A percentile compares a stretch with the other conserved stretches of the same genome.
Evolutionary conservation across 2,329 filamentous ascomycete species (phyloP).

Genomic region (Drechslera avenae): DNA sequence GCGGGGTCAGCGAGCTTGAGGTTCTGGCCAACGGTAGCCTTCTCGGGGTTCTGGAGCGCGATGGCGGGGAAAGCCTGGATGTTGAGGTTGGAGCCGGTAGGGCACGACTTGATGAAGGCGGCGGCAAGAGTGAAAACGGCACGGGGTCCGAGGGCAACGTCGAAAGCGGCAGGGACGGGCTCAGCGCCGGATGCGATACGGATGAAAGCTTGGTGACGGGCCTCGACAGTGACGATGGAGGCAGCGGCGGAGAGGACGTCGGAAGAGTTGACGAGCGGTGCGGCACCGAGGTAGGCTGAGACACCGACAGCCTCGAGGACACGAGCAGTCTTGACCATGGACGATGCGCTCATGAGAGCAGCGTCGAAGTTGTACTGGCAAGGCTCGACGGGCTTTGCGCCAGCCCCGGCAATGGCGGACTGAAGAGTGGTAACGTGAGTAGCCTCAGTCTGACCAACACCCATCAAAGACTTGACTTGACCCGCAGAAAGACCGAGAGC

Average conservation of each 20-base stretch:
- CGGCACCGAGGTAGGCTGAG: conserved; percentile 73
- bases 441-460: conserved; percentile 67
- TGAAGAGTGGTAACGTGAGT: conserved; percentile 66
- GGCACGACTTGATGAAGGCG: conserved; percentile 73
- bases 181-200: conserved; percentile 63
- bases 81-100: conserved; percentile 65
- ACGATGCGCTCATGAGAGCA: conserved; percentile 64
- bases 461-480: conserved; percentile 65
- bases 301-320: conserved; percentile 75
- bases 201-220: conserved; percentile 75
- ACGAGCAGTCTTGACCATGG: conserved; percentile 71
- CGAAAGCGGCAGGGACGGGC: conserved; percentile 71
- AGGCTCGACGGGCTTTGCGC: conserved; percentile 68
- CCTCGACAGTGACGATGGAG: conserved; percentile 74
- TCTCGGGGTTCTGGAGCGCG: conserved; percentile 58
- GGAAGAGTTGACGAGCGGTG: conserved; percentile 65
- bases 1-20: conserved; percentile 46
- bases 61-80: conserved; percentile 66
- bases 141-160: conserved; percentile 69
- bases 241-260: conserved; percentile 69
- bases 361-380: conserved; percentile 72
- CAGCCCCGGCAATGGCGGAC: conserved; percentile 64
- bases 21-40: conserved; percentile 47
- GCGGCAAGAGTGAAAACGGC: conserved; percentile 76
- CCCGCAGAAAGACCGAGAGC: conserved; percentile 63